These are phyloP conservation scores for Mycena galericulata DNA, from an alignment of 768 basidiomycete genomes.

Conservation along the genomic window DNA sequence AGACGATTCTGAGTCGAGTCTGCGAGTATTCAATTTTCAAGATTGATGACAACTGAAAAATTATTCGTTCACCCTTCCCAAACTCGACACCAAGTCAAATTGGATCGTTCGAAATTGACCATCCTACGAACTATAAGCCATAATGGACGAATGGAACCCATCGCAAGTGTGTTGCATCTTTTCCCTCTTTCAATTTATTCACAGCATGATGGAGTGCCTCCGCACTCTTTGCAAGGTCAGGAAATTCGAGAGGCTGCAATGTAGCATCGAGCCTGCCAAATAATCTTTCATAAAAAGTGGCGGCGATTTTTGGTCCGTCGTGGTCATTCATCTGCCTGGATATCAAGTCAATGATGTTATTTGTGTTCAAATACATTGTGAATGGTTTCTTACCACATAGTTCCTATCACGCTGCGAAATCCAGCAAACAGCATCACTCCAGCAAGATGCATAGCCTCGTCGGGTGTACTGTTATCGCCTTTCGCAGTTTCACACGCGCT, in stretches of 20 bases:
- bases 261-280: conserved; percentile 1
- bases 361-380: background rate
- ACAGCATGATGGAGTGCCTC: conserved; percentile 15
- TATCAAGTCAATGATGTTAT: conserved; percentile 6
- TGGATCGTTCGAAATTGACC: background rate
- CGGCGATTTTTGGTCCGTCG: conserved; percentile 13
- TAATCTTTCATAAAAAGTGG: conserved; percentile 4
- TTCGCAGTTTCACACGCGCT: conserved; percentile 16
- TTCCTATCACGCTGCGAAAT: conserved; percentile 12
- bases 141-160: conserved; percentile 21
- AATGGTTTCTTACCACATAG: conserved; percentile 17
- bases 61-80: background rate
- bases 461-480: background rate
- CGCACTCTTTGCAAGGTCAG: background rate
- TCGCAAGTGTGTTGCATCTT: background rate
- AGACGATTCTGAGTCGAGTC: background rate
- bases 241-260: background rate
- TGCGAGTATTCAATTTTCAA: background rate
- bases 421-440: conserved; percentile 14
- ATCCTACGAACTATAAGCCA: conserved; percentile 1
- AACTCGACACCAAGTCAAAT: background rate
- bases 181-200: conserved; percentile 8
- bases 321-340: conserved; percentile 7
- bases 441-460: conserved; percentile 6
- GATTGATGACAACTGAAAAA: background rate